phyloP scores from a whole-genome alignment of 2,329 filamentous ascomycete species.

The Fusarium aywerte region DNA sequence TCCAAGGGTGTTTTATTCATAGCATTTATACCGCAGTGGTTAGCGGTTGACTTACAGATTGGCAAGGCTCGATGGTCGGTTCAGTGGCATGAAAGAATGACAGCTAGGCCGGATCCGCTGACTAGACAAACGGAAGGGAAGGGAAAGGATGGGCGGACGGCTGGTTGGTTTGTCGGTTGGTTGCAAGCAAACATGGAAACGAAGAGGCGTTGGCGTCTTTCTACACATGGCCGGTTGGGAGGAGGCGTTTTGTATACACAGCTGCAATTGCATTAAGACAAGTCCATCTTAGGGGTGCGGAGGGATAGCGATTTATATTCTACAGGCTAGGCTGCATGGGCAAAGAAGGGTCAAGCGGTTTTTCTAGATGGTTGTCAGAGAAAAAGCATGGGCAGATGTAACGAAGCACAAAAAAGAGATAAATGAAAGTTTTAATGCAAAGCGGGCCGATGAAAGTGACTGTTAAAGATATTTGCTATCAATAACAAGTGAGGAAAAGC shows the following conservation, averaged over 20 bases:
- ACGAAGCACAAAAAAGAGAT: conserved; percentile 47
- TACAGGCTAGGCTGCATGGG: conserved; percentile 43
- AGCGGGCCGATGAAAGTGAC: not conserved
- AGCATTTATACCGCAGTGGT: conserved; percentile 37
- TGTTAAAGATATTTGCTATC: not conserved
- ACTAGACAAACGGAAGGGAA: not conserved
- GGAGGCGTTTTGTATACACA: conserved; percentile 48
- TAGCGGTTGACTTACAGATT: conserved; percentile 40
- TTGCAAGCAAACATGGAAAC: conserved; percentile 39
- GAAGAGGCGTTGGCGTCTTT: conserved; percentile 47
- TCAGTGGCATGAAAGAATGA: conserved; percentile 30
- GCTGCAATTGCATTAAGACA: conserved; percentile 44
- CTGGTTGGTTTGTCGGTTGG: conserved; percentile 15
- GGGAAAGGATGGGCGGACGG: conserved; percentile 1
- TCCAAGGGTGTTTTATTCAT: conserved; percentile 26
- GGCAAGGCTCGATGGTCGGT: conserved; percentile 26
- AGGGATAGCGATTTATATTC: conserved; percentile 41
- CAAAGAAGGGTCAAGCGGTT: conserved; percentile 42
- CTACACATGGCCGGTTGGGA: conserved; percentile 43
- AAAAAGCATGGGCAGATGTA: conserved; percentile 47
- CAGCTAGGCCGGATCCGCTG: conserved; percentile 24
- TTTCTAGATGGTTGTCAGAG: conserved; percentile 45
- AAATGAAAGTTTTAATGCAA: conserved; percentile 44
- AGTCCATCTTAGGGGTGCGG: conserved; percentile 38
- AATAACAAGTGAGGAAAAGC: not conserved